phyloP scores from a whole-genome alignment of 1,139 yeast species.

The Magnusiomyces tetraspermus region DNA sequence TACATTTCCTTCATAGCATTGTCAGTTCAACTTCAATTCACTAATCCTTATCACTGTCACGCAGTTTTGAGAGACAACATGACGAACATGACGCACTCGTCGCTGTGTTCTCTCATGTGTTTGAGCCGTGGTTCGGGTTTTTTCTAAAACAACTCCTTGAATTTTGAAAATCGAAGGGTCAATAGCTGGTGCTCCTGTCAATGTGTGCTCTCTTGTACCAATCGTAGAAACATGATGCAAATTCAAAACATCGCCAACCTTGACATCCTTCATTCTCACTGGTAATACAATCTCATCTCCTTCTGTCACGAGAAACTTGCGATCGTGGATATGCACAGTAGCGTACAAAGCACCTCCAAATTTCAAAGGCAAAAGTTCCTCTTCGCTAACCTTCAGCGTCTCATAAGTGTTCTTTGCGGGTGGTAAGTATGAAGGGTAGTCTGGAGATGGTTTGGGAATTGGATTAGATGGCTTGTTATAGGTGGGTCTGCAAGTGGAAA shows the following conservation, averaged over 20 bases:
- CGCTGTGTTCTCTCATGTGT: conserved; percentile 52
- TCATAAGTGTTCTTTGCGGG: conserved; percentile 12
- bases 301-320: conserved; percentile 80
- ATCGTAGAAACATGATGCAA: conserved; percentile 70
- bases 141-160: conserved; percentile 73
- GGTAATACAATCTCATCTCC: conserved; percentile 83
- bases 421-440: conserved; percentile 12
- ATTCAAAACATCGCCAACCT: conserved; percentile 68
- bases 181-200: conserved; percentile 43
- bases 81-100: conserved; percentile 71
- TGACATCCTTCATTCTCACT: conserved; percentile 60
- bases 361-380: conserved; percentile 49
- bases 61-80: conserved; percentile 66
- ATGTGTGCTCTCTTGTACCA: conserved; percentile 79
- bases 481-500: background rate
- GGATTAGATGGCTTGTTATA: background rate
- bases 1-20: background rate
- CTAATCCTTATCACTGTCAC: conserved; percentile 74
- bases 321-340: conserved; percentile 66
- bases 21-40: conserved; percentile 36
- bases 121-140: conserved; percentile 73
- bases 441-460: background rate
- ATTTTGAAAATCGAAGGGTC: conserved; percentile 49
- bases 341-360: conserved; percentile 68
- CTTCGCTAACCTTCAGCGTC: conserved; percentile 7